Conservation (phyloP, 106 monocot species). For the Hemerocallis citrina region DNA sequence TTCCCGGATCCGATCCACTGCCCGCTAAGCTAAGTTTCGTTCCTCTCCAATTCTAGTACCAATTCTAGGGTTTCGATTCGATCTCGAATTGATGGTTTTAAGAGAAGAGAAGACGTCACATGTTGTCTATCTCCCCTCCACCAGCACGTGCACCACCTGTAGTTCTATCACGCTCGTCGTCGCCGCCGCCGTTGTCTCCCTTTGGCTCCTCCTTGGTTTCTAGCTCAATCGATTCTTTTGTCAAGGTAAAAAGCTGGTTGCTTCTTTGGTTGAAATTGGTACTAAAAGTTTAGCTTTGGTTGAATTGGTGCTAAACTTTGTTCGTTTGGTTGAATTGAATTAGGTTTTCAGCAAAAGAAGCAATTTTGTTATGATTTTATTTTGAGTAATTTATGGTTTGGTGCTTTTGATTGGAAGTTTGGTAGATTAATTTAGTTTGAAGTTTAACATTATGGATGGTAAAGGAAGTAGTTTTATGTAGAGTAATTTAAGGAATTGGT, state of each 20-base stretch:
- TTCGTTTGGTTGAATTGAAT: not conserved
- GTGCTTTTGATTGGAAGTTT: not conserved
- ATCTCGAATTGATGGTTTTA: slow-evolving; percentile 7
- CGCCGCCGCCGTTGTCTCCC: not conserved
- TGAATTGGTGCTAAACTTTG: not conserved
- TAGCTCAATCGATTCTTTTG: slow-evolving; percentile 31
- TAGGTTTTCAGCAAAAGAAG: not conserved
- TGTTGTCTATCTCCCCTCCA: slow-evolving; percentile 51
- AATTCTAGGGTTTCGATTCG: slow-evolving; percentile 9
- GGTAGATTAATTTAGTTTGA: not conserved
- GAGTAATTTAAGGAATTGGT: no score
- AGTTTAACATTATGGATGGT: no score
- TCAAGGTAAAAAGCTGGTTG: slow-evolving; percentile 25
- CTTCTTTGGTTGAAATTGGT: not conserved
- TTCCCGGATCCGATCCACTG: no score
- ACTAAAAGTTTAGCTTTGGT: no score
- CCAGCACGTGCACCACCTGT: slow-evolving; percentile 22
- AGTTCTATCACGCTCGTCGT: slow-evolving; percentile 8
- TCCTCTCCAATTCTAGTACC: no score
- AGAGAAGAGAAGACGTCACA: slow-evolving; percentile 21
- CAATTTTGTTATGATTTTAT: not conserved
- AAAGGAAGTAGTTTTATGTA: no score
- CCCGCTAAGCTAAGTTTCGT: no score
- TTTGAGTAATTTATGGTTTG: not conserved
- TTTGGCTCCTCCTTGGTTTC: slow-evolving; percentile 29